phyloP scores from a whole-genome alignment of 2,329 filamentous ascomycete species.

The Fusarium sp. region DNA sequence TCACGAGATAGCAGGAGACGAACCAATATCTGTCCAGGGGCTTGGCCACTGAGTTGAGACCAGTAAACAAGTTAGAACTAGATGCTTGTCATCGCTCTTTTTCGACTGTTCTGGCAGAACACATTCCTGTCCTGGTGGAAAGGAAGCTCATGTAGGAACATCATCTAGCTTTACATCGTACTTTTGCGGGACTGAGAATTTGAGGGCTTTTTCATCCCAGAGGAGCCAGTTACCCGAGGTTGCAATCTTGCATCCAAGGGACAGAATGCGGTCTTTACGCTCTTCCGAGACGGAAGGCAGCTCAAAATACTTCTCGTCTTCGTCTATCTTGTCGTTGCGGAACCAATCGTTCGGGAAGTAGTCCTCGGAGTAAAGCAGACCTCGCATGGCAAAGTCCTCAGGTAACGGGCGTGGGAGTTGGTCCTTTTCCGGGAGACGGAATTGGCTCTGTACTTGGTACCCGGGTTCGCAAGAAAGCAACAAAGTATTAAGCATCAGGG shows the following conservation, averaged over 20 bases:
- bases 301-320: constrained; percentile 75
- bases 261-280: constrained; percentile 69
- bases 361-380: constrained; percentile 68
- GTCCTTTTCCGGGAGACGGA: constrained; percentile 59
- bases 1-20: neutral
- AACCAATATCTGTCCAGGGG: neutral
- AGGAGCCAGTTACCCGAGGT: constrained; percentile 55
- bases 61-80: neutral
- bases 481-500: constrained; percentile 53
- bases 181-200: constrained; percentile 53
- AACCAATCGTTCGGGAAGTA: constrained; percentile 73
- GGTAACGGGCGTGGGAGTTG: constrained; percentile 67
- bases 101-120: neutral
- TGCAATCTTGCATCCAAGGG: constrained; percentile 64
- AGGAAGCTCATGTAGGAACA: neutral
- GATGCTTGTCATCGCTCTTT: neutral
- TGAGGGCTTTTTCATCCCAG: constrained; percentile 53
- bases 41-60: neutral
- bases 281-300: constrained; percentile 66
- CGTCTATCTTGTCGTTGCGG: constrained; percentile 66
- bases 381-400: constrained; percentile 75
- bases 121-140: neutral
- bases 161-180: constrained; percentile 44
- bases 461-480: constrained; percentile 43
- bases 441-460: constrained; percentile 55